phyloP scores from a whole-genome alignment of 345 rosid species.

The Diplotaxis tenuifolia region DNA sequence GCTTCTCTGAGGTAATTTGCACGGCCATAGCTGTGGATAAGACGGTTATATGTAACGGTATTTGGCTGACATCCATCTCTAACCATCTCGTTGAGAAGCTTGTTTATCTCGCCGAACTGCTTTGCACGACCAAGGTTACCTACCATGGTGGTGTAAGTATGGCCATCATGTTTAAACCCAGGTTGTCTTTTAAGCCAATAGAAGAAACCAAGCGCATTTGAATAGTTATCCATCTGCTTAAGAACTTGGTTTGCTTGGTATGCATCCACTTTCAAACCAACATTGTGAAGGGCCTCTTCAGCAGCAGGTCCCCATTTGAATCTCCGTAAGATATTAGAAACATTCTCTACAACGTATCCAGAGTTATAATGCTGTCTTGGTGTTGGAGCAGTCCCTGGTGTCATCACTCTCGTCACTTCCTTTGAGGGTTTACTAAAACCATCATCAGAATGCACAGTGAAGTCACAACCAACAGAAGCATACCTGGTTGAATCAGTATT shows the following conservation, averaged over 20 bases:
- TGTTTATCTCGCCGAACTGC: constrained; percentile 71
- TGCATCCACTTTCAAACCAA: constrained; percentile 59
- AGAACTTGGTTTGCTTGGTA: constrained; percentile 95
- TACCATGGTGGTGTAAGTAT: constrained; percentile 97
- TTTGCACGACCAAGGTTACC: constrained; percentile 91
- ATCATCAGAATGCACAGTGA: constrained; percentile 31
- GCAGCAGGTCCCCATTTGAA: constrained; percentile 78
- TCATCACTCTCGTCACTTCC: constrained; percentile 46
- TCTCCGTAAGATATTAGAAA: constrained; percentile 53
- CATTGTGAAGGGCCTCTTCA: constrained; percentile 65
- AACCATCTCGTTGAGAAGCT: constrained; percentile 79
- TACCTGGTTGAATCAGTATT: constrained; percentile 39
- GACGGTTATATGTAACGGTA: constrained; percentile 87
- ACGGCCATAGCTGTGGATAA: constrained; percentile 93
- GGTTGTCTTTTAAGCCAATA: constrained; percentile 75
- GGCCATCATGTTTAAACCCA: constrained; percentile 86
- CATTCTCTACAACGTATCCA: constrained; percentile 52
- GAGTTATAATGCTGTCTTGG: constrained; percentile 44
- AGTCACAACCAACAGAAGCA: constrained; percentile 39
- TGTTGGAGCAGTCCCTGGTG: constrained; percentile 37
- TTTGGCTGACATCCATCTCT: constrained; percentile 86
- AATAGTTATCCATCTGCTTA: constrained; percentile 75
- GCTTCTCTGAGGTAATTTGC: constrained; percentile 92
- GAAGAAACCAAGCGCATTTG: constrained; percentile 80
- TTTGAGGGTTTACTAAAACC: constrained; percentile 33